Base-by-base conservation (phyloP, 2,329 filamentous ascomycete species). In the Coleophoma eucalyptorum region DNA sequence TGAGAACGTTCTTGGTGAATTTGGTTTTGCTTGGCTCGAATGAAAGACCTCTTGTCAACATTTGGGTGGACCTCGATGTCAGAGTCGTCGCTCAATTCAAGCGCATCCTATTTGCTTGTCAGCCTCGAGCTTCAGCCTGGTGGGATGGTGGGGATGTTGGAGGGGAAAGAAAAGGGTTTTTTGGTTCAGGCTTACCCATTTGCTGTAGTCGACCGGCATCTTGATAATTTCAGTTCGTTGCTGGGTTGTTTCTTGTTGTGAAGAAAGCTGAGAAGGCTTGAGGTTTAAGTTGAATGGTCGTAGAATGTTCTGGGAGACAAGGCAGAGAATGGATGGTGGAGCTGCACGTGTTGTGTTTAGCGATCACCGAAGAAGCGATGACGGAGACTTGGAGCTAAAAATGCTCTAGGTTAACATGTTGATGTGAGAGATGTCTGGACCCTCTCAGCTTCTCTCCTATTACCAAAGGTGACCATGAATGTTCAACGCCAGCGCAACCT, bases 51-150 rank as follows among this genome's bases (percentile, higher is more conserved):
- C 72, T 99, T 99, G 75, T 99, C 94, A 68, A 99, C 94, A 68
- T 99, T 99, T 54, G 94, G 94, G 71, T 99, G 94, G 47, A 97
- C 94, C 74, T 99, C 94, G 63, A 99, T 86, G 65, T 99, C 94
- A 47, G 91, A 97, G 72, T 99, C 94, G 72, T 99, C 94, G 65
- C 90, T 96, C 67, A 99, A 85, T 83, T 99, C 94, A 66, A 99
- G 82, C 53, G 88, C 86, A 68, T 97, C 89, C 86, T 89, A 54
- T 26, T 48, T 33, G 32, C 16, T 42, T 51, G 60, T 69, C 54
- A 68, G 66, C 60, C 55, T 62, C 49, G 58, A 57, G 52, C 38
- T 61, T 61, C 58, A 62, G 57, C 55, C 59, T 63, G 58, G 52
- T 58, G 55, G 49, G 26, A 47, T 38, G 47, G n/a, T 35, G 47